Percentiles rank a stretch among this genome's conserved stretches.
Conservation (phyloP, 2,329 filamentous ascomycete genomes). For the Penicillium sp. region DNA sequence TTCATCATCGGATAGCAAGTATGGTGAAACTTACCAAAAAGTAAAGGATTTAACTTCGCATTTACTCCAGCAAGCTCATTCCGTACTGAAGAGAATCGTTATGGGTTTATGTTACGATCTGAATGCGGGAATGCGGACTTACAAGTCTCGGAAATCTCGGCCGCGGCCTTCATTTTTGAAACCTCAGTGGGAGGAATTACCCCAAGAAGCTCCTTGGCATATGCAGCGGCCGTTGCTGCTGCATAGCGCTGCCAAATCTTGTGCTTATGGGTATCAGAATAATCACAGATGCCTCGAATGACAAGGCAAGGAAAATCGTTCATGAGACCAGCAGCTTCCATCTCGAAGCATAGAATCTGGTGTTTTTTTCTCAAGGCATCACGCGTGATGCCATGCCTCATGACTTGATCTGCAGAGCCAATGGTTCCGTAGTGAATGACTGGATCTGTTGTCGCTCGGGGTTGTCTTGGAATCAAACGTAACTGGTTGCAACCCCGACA, state of each 20-base stretch:
- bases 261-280: background rate
- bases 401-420: constrained; percentile 17
- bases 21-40: too few relatives aligned
- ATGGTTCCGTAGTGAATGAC: constrained; percentile 16
- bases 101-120: too few relatives aligned
- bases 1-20: too few relatives aligned
- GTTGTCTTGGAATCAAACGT: background rate
- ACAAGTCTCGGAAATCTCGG: background rate
- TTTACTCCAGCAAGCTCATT: too few relatives aligned
- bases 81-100: too few relatives aligned
- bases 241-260: constrained; percentile 10
- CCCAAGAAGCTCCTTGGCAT: constrained; percentile 17
- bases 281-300: constrained; percentile 1
- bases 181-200: constrained; percentile 5
- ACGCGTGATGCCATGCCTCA: constrained; percentile 10
- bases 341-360: constrained; percentile 10
- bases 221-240: constrained; percentile 13
- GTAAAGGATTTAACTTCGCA: too few relatives aligned
- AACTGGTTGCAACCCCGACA: background rate
- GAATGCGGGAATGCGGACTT: background rate
- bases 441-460: background rate
- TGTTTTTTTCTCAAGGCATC: constrained; percentile 7
- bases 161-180: constrained; percentile 4
- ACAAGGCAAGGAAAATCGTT: background rate
- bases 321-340: background rate